Base-by-base conservation (phyloP, 2,329 filamentous ascomycete genomes). In the Coniochaeta sp. region DNA sequence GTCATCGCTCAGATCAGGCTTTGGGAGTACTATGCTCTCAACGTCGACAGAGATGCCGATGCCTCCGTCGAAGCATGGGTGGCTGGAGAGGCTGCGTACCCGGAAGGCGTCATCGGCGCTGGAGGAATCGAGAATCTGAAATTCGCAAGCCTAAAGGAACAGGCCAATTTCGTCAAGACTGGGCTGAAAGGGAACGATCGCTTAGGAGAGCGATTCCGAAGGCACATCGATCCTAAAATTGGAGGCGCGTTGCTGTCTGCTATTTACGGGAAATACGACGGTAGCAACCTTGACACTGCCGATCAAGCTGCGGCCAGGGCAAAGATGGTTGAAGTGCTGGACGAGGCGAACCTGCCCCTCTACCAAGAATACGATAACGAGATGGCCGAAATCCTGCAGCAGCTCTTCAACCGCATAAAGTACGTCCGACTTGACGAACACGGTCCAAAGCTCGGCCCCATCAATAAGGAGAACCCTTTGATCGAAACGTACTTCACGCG, bases 401-500 rank as follows among this genome's bases (percentile, higher is more conserved):
- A 99, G 74, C 78, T 98, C 28, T 96, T 89, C 79, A 96, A 97
- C 71, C 88, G 96, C 63, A 90, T 93, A 77, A 97, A 96, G 74
- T 99, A 99, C 76, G 85, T 93, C 64, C 89, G 95, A 43, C 76
- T 99, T n/a, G 95, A 98, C 65, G 89, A 91, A 0, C 84, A 98
- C 70, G 95, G 95, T 0, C 95, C 95, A 3, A 93, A 90, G 72
- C 77, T 90, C 59, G 95, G 95, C 0, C 84, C 87, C 19, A 90
- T 99, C 70, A 89, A 86, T 60, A 76, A 86, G 8, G 77, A 88
- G 59, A 93, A 85, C 68, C 93, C 95, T 14, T 79, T 99, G 31
- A 91, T 97, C 64, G 95, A 99, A 77, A 82, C 89, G 0, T 99
- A 99, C 77, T 99, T 99, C 74, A 98, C 95, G 0, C 86, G 93